These are phyloP conservation scores for Boletus nobilissimus DNA, from an alignment of 1,284 basidiomycete species.

Conservation along the genomic window DNA sequence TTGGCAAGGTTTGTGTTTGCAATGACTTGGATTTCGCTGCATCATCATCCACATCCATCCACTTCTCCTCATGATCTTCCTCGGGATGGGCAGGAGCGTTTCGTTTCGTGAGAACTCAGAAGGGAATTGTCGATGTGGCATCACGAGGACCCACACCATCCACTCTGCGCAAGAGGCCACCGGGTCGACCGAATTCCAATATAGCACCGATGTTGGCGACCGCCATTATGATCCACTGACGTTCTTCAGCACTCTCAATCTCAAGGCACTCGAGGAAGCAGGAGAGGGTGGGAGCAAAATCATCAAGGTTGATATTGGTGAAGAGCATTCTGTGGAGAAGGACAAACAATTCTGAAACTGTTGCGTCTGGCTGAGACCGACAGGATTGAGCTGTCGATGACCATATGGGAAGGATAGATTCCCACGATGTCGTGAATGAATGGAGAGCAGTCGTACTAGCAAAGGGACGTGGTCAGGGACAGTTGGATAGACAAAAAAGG, in stretches of 20 bases:
- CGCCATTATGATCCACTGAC: conserved; percentile 97
- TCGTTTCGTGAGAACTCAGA: conserved; percentile 60
- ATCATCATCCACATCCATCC: conserved; percentile 77
- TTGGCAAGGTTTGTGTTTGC: conserved; percentile 50
- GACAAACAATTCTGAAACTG: conserved; percentile 86
- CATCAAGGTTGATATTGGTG: conserved; percentile 92
- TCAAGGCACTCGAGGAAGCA: conserved; percentile 88
- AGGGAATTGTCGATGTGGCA: conserved; percentile 45
- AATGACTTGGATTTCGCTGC: too few relatives aligned
- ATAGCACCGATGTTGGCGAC: conserved; percentile 84
- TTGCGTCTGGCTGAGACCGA: conserved; percentile 80
- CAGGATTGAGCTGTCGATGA: conserved; percentile 77
- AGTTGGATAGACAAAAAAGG: background rate
- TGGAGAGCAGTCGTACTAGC: conserved; percentile 88
- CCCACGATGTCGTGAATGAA: conserved; percentile 86
- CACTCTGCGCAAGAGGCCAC: conserved; percentile 73
- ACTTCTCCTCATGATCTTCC: too few relatives aligned
- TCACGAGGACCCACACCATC: conserved; percentile 56
- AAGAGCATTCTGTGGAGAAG: conserved; percentile 96
- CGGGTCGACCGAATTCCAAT: conserved; percentile 87
- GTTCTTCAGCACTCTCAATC: conserved; percentile 82
- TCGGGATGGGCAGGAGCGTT: conserved; percentile 32
- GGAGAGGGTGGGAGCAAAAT: conserved; percentile 83
- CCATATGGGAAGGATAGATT: conserved; percentile 89
- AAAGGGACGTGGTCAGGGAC: too few relatives aligned